These are phyloP conservation scores for Polyporus tsugae DNA, from an alignment of 1,284 basidiomycete species.

Conservation along the genomic window DNA sequence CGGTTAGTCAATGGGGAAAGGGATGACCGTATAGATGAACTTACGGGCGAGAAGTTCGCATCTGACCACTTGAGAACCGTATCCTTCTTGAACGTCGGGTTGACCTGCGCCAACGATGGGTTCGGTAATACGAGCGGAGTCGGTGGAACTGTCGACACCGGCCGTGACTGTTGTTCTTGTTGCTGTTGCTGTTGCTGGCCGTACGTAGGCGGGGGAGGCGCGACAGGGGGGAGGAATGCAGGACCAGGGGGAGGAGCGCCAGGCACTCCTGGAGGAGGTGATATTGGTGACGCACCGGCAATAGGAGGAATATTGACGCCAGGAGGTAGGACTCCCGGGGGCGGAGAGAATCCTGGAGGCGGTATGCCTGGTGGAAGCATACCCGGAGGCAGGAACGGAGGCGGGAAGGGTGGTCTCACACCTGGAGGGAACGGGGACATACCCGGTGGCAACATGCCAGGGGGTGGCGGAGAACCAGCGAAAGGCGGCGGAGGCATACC, in stretches of 20 bases:
- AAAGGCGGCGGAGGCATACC: slow-evolving; percentile 44
- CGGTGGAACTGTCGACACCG: slow-evolving; percentile 23
- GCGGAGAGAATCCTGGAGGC: slow-evolving; percentile 34
- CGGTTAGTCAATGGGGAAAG: slow-evolving; percentile 1
- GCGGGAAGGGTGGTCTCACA: slow-evolving; percentile 49
- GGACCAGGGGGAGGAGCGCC: slow-evolving; percentile 20
- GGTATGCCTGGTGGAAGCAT: slow-evolving; percentile 36
- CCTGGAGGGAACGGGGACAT: slow-evolving; percentile 51
- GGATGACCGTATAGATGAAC: slow-evolving; percentile 38
- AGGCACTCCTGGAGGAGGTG: slow-evolving; percentile 27
- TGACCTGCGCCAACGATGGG: slow-evolving; percentile 65
- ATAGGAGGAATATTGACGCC: slow-evolving; percentile 31
- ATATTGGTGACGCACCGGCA: slow-evolving; percentile 32
- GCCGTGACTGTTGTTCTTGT: slow-evolving; percentile 17
- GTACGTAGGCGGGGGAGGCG: slow-evolving; percentile 9
- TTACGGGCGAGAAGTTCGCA: slow-evolving; percentile 78
- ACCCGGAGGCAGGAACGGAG: slow-evolving; percentile 42
- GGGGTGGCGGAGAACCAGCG: slow-evolving; percentile 44
- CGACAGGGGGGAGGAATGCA: slow-evolving; percentile 15
- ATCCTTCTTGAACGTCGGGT: slow-evolving; percentile 78
- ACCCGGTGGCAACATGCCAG: slow-evolving; percentile 46
- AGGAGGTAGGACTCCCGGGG: slow-evolving; percentile 32
- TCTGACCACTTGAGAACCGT: slow-evolving; percentile 81
- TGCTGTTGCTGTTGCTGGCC: slow-evolving; percentile 19
- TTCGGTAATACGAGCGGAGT: slow-evolving; percentile 61